Base-by-base conservation (phyloP, 768 basidiomycete species). In the Amanita pallidorosea region DNA sequence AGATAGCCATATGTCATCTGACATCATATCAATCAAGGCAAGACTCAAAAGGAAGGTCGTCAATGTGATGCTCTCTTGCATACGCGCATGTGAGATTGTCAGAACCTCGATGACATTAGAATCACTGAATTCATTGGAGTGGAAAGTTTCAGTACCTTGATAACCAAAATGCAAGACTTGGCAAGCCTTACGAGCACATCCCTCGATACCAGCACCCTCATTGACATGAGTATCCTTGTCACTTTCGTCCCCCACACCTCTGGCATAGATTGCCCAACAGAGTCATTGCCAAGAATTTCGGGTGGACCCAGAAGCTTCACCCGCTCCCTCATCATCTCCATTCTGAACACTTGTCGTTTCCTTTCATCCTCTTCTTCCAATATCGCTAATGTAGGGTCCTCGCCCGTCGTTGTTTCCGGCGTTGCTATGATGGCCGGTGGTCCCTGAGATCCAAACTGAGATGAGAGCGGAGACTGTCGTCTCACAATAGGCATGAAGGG, bases 101-200 rank as follows among this genome's bases (percentile, higher is more conserved):
- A 53, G 4, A 6, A 41, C 40, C 52, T 53, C 13, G 4, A 5
- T 33, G 15, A 27, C 7, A 34, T 8, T 9, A 11, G 17, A 18
- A 13, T 45, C 13, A 27, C 3, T 7, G 22, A 20, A 33, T 4
- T 8, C n/a, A 33, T 9, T 22, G 18, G 4, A 12, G 2, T 40
- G 25, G n/a, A 15, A n/a, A 25, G 7, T 27, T 9, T 17, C 18
- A 20, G 52, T 40, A 64, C 65, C 58, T 67, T 67, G 29, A 55
- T 48, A 20, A 61, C 53, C 34, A 67, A 55, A 7, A 67, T 53
- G 43, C 57, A 61, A 17, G 63, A 62, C 54, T 65, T 65, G 34
- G 59, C 27, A 9, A 54, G 47, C 47, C 58, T 57, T 45, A 52
- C 54, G 13, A 27, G 15, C 61, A 52, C 56, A 36, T 49, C 44